Evolutionary conservation across 768 basidiomycete species (phyloP).

Genomic region (Suillus decipiens): DNA sequence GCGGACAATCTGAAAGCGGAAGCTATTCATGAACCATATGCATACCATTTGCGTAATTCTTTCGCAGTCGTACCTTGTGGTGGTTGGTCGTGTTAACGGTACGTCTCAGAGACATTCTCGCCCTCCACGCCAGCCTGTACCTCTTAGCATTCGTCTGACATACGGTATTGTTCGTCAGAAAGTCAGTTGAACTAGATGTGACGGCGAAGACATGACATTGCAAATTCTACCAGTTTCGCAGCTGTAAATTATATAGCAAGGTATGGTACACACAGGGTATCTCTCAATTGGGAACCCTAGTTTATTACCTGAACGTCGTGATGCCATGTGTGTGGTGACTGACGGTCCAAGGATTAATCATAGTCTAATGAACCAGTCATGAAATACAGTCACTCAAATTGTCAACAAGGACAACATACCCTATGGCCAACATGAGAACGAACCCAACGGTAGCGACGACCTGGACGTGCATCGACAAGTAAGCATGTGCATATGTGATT

Average conservation of each 20-base stretch:
- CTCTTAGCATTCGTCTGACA: not conserved
- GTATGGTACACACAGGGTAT: slow-evolving; percentile 3
- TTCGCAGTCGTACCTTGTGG: not conserved
- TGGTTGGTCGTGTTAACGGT: not conserved
- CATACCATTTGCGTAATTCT: not conserved
- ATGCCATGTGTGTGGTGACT: not conserved
- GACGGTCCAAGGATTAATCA: not conserved
- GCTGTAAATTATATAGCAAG: not conserved
- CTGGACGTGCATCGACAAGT: slow-evolving; percentile 38
- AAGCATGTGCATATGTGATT: slow-evolving; percentile 1
- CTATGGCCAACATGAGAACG: slow-evolving; percentile 68
- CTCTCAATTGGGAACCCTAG: not conserved
- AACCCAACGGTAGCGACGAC: slow-evolving; percentile 88
- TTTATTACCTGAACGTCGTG: not conserved
- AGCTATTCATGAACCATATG: not conserved
- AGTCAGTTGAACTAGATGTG: not conserved
- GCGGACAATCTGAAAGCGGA: not conserved
- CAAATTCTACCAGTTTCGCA: no score
- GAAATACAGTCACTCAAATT: not conserved
- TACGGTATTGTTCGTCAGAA: no score
- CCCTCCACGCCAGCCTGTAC: not conserved
- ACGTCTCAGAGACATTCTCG: not conserved
- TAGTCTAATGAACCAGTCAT: not conserved
- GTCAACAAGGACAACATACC: slow-evolving; percentile 46
- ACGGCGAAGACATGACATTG: no score